phyloP scores from a whole-genome alignment of 495 filamentous ascomycete genomes.

The Physcia stellaris region DNA sequence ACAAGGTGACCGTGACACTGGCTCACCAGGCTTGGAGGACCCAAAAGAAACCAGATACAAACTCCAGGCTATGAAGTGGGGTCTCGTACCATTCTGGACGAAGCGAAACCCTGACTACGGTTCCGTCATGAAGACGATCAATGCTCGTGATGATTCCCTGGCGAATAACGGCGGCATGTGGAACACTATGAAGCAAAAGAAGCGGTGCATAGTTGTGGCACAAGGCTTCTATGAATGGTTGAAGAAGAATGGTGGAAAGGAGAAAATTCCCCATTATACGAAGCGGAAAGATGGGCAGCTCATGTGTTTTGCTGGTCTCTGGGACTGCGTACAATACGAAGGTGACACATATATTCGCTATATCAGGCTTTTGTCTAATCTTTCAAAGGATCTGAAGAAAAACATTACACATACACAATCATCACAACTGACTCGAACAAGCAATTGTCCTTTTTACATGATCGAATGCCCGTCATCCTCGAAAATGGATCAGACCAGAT shows the following conservation, averaged over 20 bases:
- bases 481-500: constrained; percentile 62
- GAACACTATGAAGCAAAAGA: constrained; percentile 75
- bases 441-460: constrained; percentile 73
- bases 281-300: constrained; percentile 68
- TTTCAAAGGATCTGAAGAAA: constrained; percentile 38
- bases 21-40: constrained; percentile 10
- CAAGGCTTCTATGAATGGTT: constrained; percentile 97
- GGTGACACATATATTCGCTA: constrained; percentile 26
- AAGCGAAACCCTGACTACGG: constrained; percentile 66
- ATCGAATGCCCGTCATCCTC: constrained; percentile 90
- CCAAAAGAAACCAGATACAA: constrained; percentile 47
- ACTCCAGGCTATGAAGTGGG: constrained; percentile 88
- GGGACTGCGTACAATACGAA: constrained; percentile 77
- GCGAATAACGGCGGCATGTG: constrained; percentile 69
- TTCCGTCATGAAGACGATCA: constrained; percentile 75
- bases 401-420: constrained; percentile 75
- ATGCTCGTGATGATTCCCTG: constrained; percentile 86
- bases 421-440: constrained; percentile 78
- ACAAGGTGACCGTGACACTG: constrained; percentile 9
- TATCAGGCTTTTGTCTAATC: not conserved
- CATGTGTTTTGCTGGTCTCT: constrained; percentile 85
- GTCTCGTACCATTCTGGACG: constrained; percentile 84
- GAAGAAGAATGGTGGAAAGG: constrained; percentile 62
- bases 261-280: constrained; percentile 70
- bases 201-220: constrained; percentile 74